These are phyloP conservation scores for Bimuria novae-zelandiae DNA, from an alignment of 2,329 filamentous ascomycete species.

Conservation along the genomic window DNA sequence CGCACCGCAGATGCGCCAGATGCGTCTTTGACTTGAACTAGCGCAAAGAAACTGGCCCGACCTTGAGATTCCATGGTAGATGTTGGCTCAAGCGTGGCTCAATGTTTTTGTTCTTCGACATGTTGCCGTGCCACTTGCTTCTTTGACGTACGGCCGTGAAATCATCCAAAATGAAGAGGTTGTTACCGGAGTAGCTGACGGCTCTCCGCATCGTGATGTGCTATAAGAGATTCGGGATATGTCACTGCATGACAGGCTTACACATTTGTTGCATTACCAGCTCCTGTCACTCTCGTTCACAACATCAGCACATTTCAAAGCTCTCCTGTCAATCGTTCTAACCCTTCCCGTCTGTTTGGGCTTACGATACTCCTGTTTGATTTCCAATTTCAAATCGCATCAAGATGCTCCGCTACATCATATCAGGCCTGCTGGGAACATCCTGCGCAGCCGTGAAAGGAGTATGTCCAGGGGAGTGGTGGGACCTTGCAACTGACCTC, in stretches of 20 bases:
- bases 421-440: background rate
- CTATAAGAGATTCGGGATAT: background rate
- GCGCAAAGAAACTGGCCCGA: background rate
- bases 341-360: background rate
- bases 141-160: background rate
- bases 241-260: background rate
- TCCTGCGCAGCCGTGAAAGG: background rate
- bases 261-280: background rate
- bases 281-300: background rate
- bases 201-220: background rate
- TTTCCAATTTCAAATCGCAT: background rate
- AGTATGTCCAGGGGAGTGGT: constrained; percentile 12
- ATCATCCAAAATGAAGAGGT: background rate
- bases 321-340: background rate
- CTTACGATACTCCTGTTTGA: background rate
- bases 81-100: background rate
- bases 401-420: background rate
- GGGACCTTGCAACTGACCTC: constrained; percentile 3
- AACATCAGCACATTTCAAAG: background rate
- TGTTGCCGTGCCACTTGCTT: background rate
- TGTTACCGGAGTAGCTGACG: background rate
- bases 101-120: background rate
- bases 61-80: background rate
- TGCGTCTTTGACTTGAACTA: background rate
- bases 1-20: too few relatives aligned